Base-by-base conservation (phyloP, 2,329 filamentous ascomycete genomes). In the Neonectria hederae region DNA sequence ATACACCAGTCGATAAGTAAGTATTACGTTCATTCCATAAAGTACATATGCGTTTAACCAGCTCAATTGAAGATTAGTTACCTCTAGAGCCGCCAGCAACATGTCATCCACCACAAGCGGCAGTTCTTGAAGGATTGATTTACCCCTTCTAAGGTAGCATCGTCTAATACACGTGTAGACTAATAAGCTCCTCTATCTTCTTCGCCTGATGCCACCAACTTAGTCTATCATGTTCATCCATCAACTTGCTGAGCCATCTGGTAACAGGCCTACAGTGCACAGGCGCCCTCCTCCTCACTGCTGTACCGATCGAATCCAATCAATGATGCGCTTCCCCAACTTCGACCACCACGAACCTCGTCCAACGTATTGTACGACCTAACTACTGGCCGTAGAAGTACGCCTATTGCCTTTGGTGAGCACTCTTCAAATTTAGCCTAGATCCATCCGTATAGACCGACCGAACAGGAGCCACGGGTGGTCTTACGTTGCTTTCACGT, bases 401-500 rank as follows among this genome's bases (percentile, higher is more conserved):
- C 32, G 28, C 28, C 28, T 32, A 30, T 56, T 28, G 11, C 35
- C 40, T 32, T 43, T 4, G 17, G 42, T 46, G 45, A 46, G 54
- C 42, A 17, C 42, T 19, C 4, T 21, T 32, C 26, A 22, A n/a
- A 9, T 46, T 24, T n/a, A 13, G 19, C 13, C 54, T 35, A 4
- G 14, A 17, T 26, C 4, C 17, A 42, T 30, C 26, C 26, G 56
- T n/a, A 28, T 32, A 19, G 24, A 26, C 14, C 11, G 32, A 13
- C n/a, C n/a, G 28, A 32, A 19, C n/a, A 51, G 48, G 48, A 51
- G 10, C 48, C 8, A 19, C 22, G 52, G n/a, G 35, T 42, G 28
- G n/a, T 8, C 38, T 19, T 51, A n/a, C 48, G 32, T 19, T 51
- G 48, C 48, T 42, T 59, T 49, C 60, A 63, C 48, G 54, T 45